These are phyloP conservation scores for Rugosomyces carneus DNA, from an alignment of 1,284 basidiomycete species.

Conservation along the genomic window DNA sequence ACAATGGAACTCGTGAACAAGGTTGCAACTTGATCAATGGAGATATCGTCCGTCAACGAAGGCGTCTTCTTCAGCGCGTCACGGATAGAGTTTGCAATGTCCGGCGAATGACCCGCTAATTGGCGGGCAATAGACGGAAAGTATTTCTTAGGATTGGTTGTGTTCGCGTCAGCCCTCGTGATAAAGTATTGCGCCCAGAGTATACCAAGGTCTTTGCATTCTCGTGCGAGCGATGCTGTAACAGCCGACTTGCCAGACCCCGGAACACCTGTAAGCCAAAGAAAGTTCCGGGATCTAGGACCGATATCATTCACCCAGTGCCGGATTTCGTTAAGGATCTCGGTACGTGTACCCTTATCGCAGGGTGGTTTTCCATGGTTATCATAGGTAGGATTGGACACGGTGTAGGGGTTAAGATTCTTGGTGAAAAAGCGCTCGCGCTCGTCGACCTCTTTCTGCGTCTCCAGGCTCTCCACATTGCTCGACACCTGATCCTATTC, in stretches of 20 bases:
- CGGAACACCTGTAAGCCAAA: constrained; percentile 14
- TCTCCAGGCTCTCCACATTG: constrained; percentile 8
- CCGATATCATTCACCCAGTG: constrained; percentile 9
- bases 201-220: constrained; percentile 6
- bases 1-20: constrained; percentile 11
- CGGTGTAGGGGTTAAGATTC: background rate
- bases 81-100: constrained; percentile 2
- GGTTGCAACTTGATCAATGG: constrained; percentile 7
- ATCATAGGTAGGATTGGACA: constrained; percentile 7
- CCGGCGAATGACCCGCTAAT: constrained; percentile 1
- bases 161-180: constrained; percentile 6
- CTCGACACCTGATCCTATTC: background rate
- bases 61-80: constrained; percentile 1
- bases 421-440: background rate
- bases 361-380: constrained; percentile 11
- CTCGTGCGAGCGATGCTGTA: constrained; percentile 11
- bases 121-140: constrained; percentile 10
- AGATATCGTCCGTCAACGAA: constrained; percentile 10
- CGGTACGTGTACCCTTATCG: constrained; percentile 7
- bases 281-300: constrained; percentile 1
- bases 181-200: constrained; percentile 15
- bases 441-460: constrained; percentile 7
- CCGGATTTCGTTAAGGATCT: constrained; percentile 7
- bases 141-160: constrained; percentile 8
- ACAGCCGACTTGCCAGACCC: constrained; percentile 16